Conservation (phyloP, 2,329 filamentous ascomycete species). For the Akanthomyces muscarius region DNA sequence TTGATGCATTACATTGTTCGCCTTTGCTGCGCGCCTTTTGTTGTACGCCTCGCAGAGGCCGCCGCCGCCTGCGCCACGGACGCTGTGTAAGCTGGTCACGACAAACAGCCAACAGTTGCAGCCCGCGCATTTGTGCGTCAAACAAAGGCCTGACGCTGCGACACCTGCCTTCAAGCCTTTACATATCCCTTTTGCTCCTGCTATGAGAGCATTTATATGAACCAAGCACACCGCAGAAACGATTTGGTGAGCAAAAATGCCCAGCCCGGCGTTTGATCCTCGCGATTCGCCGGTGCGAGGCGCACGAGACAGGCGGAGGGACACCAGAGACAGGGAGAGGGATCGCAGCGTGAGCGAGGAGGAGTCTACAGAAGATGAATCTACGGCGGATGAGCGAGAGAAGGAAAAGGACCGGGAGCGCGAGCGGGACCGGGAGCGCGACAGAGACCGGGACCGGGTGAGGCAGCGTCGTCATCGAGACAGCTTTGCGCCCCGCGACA, state of each 20-base stretch:
- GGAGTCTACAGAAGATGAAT: conserved; percentile 5
- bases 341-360: conserved; percentile 12
- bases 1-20: background rate
- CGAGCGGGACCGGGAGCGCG: conserved; percentile 23
- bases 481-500: conserved; percentile 18
- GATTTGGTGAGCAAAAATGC: conserved; percentile 8
- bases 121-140: background rate
- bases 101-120: conserved; percentile 3
- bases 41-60: conserved; percentile 4
- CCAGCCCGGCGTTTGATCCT: conserved; percentile 1
- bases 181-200: background rate
- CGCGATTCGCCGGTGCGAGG: conserved; percentile 17
- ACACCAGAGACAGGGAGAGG: conserved; percentile 17
- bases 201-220: background rate
- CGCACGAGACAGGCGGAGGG: conserved; percentile 21
- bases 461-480: conserved; percentile 20
- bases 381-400: conserved; percentile 17
- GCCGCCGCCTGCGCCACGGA: conserved; percentile 12
- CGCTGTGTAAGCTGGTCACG: conserved; percentile 11
- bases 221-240: background rate
- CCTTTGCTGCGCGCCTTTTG: background rate
- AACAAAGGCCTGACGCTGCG: background rate
- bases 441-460: conserved; percentile 20
- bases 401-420: conserved; percentile 19
- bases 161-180: background rate